phyloP scores from a whole-genome alignment of 2,329 filamentous ascomycete genomes.

The Venturia carpophila region DNA sequence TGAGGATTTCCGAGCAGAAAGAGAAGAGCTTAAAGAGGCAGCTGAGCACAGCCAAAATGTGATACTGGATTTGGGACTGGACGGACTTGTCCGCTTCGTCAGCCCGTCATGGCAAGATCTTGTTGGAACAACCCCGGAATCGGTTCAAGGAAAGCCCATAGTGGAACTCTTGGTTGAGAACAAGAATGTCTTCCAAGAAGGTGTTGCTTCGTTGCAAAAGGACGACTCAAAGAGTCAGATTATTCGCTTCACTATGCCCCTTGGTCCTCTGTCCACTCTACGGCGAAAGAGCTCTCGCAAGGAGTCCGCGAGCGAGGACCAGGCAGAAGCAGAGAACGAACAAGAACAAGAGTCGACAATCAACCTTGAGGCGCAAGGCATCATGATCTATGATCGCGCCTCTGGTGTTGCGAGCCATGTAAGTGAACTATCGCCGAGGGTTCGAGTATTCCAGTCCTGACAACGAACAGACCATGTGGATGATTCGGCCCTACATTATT shows the following conservation, averaged over 20 bases:
- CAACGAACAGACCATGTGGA: constrained; percentile 87
- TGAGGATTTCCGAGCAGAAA: constrained; percentile 85
- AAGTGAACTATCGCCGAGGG: constrained; percentile 37
- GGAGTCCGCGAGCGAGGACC: constrained; percentile 20
- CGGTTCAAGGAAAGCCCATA: constrained; percentile 68
- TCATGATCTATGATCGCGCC: constrained; percentile 90
- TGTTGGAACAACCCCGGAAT: constrained; percentile 67
- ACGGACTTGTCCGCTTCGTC: constrained; percentile 88
- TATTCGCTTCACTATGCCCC: constrained; percentile 67
- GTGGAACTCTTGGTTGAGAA: constrained; percentile 69
- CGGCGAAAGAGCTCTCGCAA: constrained; percentile 28
- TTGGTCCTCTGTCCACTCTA: constrained; percentile 63
- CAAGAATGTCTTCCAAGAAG: constrained; percentile 70
- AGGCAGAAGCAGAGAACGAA: constrained; percentile 31
- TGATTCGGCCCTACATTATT: constrained; percentile 86
- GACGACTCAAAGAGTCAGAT: constrained; percentile 91
- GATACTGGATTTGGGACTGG: constrained; percentile 86
- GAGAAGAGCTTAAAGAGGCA: constrained; percentile 87
- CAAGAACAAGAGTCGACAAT: constrained; percentile 49
- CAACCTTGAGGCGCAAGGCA: constrained; percentile 89
- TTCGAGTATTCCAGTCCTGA: constrained; percentile 1
- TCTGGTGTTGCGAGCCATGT: constrained; percentile 86
- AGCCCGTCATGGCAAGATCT: constrained; percentile 94
- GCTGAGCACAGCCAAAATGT: constrained; percentile 95
- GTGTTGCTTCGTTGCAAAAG: constrained; percentile 79